phyloP scores from a whole-genome alignment of 371 early-diverging fungal species.

The Actinomortierella ambigua region DNA sequence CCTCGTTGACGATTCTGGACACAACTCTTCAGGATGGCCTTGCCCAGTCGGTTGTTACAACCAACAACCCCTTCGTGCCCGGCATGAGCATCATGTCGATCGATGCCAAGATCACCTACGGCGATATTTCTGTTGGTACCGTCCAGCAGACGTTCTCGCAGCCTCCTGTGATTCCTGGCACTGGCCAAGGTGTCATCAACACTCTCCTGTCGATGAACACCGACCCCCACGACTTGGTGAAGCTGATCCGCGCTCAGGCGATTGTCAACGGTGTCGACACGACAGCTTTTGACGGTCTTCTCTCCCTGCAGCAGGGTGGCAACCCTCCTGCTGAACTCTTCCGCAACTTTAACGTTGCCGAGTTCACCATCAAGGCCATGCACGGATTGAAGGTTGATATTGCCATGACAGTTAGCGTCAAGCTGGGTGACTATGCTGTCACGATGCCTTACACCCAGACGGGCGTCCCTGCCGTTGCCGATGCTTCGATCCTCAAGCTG shows the following conservation, averaged over 20 bases:
- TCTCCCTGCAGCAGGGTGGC: conserved; percentile 48
- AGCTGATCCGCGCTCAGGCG: conserved; percentile 53
- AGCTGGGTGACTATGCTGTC: conserved; percentile 57
- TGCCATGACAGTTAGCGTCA: conserved; percentile 49
- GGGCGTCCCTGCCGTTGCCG: conserved; percentile 50
- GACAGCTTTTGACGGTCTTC: conserved; percentile 52
- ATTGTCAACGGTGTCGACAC: conserved; percentile 50
- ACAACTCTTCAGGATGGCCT: conserved; percentile 50
- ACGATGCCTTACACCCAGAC: conserved; percentile 53
- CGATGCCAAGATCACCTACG: conserved; percentile 50
- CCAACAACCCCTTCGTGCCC: conserved; percentile 61
- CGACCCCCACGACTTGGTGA: conserved; percentile 27
- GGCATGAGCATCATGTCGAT: conserved; percentile 54
- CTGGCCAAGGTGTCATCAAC: conserved; percentile 30
- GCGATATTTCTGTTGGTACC: conserved; percentile 55
- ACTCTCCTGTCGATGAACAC: conserved; percentile 35
- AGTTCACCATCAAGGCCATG: conserved; percentile 56
- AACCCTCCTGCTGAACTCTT: conserved; percentile 47
- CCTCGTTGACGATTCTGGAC: conserved; percentile 49
- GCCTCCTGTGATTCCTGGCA: conserved; percentile 35
- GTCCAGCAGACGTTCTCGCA: conserved; percentile 46
- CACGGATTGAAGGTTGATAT: conserved; percentile 54
- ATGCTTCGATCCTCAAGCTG: conserved; percentile 49
- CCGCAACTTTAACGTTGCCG: conserved; percentile 51
- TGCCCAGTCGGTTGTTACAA: conserved; percentile 52